These are phyloP conservation scores for Cadophora gregata DNA, from an alignment of 2,329 filamentous ascomycete species.

Conservation along the genomic window DNA sequence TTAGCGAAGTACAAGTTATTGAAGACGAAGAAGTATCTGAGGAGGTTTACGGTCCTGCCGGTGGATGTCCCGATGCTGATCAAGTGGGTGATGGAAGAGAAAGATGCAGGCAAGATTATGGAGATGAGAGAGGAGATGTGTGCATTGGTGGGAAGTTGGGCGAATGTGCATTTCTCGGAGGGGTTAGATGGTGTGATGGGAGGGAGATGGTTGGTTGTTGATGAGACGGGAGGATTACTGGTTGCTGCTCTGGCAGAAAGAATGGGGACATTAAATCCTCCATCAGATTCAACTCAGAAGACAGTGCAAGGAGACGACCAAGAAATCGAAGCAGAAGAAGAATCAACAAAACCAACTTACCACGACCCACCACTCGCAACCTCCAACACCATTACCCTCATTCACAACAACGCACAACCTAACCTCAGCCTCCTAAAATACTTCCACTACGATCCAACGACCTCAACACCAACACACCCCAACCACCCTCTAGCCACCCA, in stretches of 20 bases:
- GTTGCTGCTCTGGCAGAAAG: conserved; percentile 74
- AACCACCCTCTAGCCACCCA: conserved; percentile 82
- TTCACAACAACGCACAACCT: conserved; percentile 84
- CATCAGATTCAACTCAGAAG: neutral
- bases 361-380: conserved; percentile 35
- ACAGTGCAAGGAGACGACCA: neutral
- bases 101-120: conserved; percentile 80
- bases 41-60: conserved; percentile 83
- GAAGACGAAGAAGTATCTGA: conserved; percentile 93
- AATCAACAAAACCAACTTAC: conserved; percentile 23
- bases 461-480: conserved; percentile 52
- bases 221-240: conserved; percentile 73
- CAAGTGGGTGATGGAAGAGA: conserved; percentile 79
- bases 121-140: conserved; percentile 87
- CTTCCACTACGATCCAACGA: conserved; percentile 79
- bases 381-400: conserved; percentile 76
- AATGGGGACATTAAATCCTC: conserved; percentile 67
- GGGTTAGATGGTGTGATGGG: conserved; percentile 36
- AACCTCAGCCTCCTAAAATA: conserved; percentile 89
- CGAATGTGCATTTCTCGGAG: conserved; percentile 75
- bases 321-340: conserved; percentile 14
- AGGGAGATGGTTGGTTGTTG: conserved; percentile 69
- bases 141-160: conserved; percentile 84
- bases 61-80: conserved; percentile 79
- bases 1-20: conserved; percentile 94